Evolutionary conservation across 192 early-diverging fungal species (phyloP).

Genomic region (Coemansia sp.): DNA sequence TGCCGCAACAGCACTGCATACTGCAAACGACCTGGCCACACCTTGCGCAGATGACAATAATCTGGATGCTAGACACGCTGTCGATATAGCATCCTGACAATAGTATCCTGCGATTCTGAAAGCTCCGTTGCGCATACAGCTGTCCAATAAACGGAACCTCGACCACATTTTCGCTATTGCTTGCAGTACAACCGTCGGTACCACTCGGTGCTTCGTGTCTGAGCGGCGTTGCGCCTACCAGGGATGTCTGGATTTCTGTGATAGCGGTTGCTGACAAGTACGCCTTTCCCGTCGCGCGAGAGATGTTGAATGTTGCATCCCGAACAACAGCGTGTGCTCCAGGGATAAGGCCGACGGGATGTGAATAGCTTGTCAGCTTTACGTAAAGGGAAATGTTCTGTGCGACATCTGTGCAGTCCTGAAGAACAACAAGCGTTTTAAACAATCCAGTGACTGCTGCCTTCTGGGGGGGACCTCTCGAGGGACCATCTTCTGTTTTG

Average conservation of each 20-base stretch:
- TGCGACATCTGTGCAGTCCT: slow-evolving; percentile 14
- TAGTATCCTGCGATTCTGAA: background rate
- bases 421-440: slow-evolving; percentile 25
- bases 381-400: slow-evolving; percentile 22
- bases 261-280: slow-evolving; percentile 21
- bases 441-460: slow-evolving; percentile 14
- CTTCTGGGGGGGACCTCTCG: background rate
- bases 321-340: slow-evolving; percentile 25
- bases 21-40: slow-evolving; percentile 28
- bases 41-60: slow-evolving; percentile 12
- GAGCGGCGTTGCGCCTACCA: background rate
- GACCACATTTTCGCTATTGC: background rate
- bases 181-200: background rate
- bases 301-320: slow-evolving; percentile 11
- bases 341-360: slow-evolving; percentile 35
- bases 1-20: slow-evolving; percentile 28
- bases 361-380: slow-evolving; percentile 28
- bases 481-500: background rate
- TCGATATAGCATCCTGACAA: background rate
- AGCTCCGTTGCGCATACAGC: background rate
- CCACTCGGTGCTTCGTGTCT: background rate
- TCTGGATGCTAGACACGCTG: slow-evolving; percentile 9
- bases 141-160: slow-evolving; percentile 7
- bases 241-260: slow-evolving; percentile 17
- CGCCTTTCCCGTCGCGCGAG: slow-evolving; percentile 11